Base-by-base conservation (phyloP, 768 basidiomycete genomes). In the Pholiota microspora region DNA sequence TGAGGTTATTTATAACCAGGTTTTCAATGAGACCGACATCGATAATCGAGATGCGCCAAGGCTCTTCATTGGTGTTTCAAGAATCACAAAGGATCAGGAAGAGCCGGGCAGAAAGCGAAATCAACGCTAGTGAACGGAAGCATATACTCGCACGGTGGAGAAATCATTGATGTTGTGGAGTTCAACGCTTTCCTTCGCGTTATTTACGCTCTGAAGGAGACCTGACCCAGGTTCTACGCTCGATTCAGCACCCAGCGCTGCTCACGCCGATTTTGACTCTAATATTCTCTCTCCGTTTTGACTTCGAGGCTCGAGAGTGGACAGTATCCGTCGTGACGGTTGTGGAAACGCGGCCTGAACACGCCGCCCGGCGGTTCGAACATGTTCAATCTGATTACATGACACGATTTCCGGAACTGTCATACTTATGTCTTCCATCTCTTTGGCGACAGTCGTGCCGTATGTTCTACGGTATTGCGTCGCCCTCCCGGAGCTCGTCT, bases 391-490 rank as follows among this genome's bases (percentile, higher is more conserved):
- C n/a, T n/a, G n/a, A n/a, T n/a, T 27, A 7, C 32, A 21, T 29
- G 27, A 34, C 31, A 32, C 31, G 40, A 18, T 29, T 47, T 47
- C 45, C 47, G 46, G 45, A 34, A 24, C 54, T 49, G 45, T 48
- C 47, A 45, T 44, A n/a, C n/a, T n/a, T n/a, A 36, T 35, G 45
- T 23, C 47, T 49, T 35, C 28, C 21, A 59, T 59, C 59, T 54
- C 59, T 59, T 51, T 59, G 49, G 46, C 59, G 56, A 59, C 55
- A 50, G 52, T 53, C 32, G 56, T 44, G 36, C 24, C 29, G 51
- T 16, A 48, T 48, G 15, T 51, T 23, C 40, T 10, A 21, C 16
- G 2, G 13, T 13, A 31, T 31, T 49, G 48, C 48, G 34, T 34
- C 16, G 15, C 48, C 48, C 31, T 35, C 31, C 18, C 5, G 24